Base-by-base conservation (phyloP, 805 yeast genomes). In the Ogataea minuta region DNA sequence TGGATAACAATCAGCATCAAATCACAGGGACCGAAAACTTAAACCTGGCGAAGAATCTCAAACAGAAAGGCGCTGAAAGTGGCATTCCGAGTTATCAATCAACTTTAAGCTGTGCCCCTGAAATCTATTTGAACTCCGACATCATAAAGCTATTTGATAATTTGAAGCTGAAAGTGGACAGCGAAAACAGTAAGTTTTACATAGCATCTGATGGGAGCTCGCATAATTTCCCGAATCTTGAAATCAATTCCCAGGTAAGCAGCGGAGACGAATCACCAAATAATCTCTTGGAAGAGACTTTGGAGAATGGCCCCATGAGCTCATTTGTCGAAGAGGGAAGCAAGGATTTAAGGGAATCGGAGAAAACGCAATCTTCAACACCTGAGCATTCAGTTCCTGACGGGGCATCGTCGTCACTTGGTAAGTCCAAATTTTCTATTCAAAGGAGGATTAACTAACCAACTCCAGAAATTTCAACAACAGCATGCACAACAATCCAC, bases 91-190 rank as follows among this genome's bases (percentile, higher is more conserved):
- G 15, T 25, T 4, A 23, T 12, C 16, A 28, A 6, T 15, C 16
- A 14, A 24, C 15, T 1, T 11, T 36, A 11, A 40, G 36, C 20
- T 40, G 42, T 30, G 52, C 49, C 15, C 43, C 54, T 15, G 52
- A 41, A 15, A 49, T 51, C 6, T 51, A 51, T 30, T 29, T 51
- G 23, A 49, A 48, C 27, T 43, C 49, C 6, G 50, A 51, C 12
- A 41, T 47, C n/a, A 42, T 43, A 7, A 42, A 39, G 23, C 28
- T 51, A 20, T 49, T 51, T 36, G 43, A 43, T 15, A 34, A 37
- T 23, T 23, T 51, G 16, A 38, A 36, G 12, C 11, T 23, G 15
- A 34, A 39, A 16, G 28, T 36, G 4, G 48, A 51, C 12, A 19
- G 25, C 9, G 48, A 49, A 19, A 42, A 34, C 13, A 42, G 39